Conservation (phyloP, 495 filamentous ascomycete genomes). For the Articulospora tetracladia region DNA sequence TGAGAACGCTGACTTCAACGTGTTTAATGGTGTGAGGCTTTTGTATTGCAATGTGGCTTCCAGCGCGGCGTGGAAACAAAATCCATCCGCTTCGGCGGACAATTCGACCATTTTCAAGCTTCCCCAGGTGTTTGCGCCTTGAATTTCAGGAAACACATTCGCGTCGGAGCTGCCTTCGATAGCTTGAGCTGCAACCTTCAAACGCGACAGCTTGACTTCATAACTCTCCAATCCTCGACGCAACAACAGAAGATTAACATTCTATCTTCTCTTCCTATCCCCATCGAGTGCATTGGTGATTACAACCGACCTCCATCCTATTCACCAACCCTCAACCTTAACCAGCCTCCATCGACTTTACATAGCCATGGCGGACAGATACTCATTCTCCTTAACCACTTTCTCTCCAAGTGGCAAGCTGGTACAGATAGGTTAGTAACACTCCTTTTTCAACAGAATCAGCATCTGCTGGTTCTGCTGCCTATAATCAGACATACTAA, state of each 20-base stretch:
- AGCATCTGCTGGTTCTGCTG: not conserved
- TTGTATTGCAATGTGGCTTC: constrained; percentile 19
- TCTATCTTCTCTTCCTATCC: not conserved
- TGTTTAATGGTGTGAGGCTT: not conserved
- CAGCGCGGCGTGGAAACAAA: constrained; percentile 5
- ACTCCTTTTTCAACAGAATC: not conserved
- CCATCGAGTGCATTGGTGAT: too few species aligned
- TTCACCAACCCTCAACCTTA: not conserved
- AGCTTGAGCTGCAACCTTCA: constrained; percentile 11
- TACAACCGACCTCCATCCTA: too few species aligned
- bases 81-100: not conserved
- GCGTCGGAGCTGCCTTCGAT: constrained; percentile 20
- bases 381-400: constrained; percentile 98
- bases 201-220: not conserved
- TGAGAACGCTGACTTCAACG: not conserved
- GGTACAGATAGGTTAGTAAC: constrained; percentile 68
- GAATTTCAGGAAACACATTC: constrained; percentile 8
- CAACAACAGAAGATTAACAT: not conserved
- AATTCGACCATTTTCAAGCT: not conserved
- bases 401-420: constrained; percentile 99
- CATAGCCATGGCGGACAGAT: constrained; percentile 86
- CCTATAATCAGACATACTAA: constrained; percentile 1
- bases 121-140: not conserved
- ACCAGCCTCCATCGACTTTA: not conserved
- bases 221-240: not conserved